Evolutionary conservation across 23 red algal genomes (phyloP).

Genomic region (Gracilaria caudata): DNA sequence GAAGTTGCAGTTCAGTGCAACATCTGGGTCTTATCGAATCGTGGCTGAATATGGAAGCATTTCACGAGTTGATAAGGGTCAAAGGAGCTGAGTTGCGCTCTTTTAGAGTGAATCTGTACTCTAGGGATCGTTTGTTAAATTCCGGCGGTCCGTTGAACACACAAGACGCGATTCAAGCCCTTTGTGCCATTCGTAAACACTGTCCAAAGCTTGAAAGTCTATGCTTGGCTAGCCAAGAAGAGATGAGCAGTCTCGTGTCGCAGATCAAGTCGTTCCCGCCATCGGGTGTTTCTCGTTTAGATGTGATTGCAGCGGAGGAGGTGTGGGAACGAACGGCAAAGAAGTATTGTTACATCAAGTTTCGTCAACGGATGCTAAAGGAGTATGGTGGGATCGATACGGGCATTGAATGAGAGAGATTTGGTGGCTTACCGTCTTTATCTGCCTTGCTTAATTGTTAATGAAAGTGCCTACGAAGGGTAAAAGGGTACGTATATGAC

Average conservation of each 20-base stretch:
- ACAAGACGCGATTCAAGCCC: neutral
- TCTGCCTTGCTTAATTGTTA: no score
- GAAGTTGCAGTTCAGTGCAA: neutral
- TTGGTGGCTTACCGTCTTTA: no score
- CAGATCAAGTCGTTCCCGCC: neutral
- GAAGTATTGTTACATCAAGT: neutral
- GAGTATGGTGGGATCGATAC: neutral
- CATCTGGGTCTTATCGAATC: neutral
- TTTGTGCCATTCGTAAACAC: neutral
- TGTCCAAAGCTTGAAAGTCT: conserved; percentile 13
- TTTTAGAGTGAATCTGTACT: neutral
- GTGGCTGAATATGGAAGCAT: neutral
- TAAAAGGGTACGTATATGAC: no score
- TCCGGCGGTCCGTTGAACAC: neutral
- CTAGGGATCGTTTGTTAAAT: neutral
- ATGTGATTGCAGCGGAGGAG: neutral
- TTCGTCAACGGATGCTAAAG: neutral
- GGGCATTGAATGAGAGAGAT: neutral
- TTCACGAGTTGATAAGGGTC: neutral
- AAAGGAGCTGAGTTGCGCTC: neutral
- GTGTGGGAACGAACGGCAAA: neutral
- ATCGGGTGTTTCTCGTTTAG: neutral
- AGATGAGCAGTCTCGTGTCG: neutral
- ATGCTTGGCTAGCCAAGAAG: neutral
- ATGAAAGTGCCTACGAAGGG: no score